Percentiles rank a stretch among this genome's conserved stretches.
Evolutionary conservation across 2,329 filamentous ascomycete genomes (phyloP).

Genomic region (Paecilomyces sp.): DNA sequence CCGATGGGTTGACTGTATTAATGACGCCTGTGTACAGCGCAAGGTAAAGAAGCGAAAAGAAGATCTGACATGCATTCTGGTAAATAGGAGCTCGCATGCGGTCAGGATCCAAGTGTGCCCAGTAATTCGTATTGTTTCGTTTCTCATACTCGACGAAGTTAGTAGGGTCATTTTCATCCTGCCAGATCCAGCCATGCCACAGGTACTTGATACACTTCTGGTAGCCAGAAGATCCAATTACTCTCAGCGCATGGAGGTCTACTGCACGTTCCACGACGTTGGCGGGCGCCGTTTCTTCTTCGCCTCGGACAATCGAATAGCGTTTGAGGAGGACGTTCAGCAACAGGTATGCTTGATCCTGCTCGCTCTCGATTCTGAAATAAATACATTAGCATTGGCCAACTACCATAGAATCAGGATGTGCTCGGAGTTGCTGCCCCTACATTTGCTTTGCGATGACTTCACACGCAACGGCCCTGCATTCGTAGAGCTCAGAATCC

Average conservation of each 20-base stretch:
- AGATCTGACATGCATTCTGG: conserved; percentile 82
- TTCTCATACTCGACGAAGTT: conserved; percentile 82
- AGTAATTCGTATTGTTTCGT: conserved; percentile 70
- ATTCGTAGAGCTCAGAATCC: conserved; percentile 77
- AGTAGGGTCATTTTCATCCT: conserved; percentile 85
- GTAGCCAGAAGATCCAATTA: conserved; percentile 90
- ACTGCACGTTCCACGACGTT: conserved; percentile 93
- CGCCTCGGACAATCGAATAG: conserved; percentile 73
- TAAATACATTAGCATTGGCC: neutral
- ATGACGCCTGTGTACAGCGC: conserved; percentile 82
- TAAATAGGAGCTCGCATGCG: conserved; percentile 89
- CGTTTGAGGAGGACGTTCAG: conserved; percentile 77
- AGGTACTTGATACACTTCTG: conserved; percentile 91
- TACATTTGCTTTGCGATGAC: conserved; percentile 75
- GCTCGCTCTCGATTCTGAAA: conserved; percentile 71
- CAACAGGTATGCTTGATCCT: conserved; percentile 70
- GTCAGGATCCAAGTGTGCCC: conserved; percentile 82
- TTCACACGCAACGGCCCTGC: conserved; percentile 78
- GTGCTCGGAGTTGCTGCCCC: neutral
- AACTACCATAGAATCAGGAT: neutral
- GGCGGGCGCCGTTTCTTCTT: conserved; percentile 62
- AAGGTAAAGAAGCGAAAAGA: conserved; percentile 77
- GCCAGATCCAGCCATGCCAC: conserved; percentile 95
- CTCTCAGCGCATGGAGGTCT: conserved; percentile 77
- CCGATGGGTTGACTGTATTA: conserved; percentile 82